Evolutionary conservation across 1,284 basidiomycete genomes (phyloP).

Genomic region (Sanghuangporus baumii): DNA sequence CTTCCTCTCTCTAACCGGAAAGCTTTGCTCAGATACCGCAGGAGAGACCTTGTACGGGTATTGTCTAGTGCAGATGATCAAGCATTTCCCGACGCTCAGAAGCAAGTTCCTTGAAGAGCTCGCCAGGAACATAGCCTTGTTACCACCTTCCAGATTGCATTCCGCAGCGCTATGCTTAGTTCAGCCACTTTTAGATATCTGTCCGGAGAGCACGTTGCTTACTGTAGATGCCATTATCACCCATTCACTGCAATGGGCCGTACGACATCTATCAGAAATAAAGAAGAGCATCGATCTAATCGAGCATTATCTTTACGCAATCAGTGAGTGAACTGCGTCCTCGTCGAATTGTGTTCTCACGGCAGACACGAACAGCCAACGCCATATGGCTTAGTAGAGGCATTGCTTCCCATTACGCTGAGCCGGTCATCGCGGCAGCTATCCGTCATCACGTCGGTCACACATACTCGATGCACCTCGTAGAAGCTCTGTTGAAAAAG

Average conservation of each 20-base stretch:
- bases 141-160: neutral
- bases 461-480: slow-evolving; percentile 41
- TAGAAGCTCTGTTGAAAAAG: slow-evolving; percentile 36
- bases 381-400: slow-evolving; percentile 6
- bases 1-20: neutral
- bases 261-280: slow-evolving; percentile 34
- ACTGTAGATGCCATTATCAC: slow-evolving; percentile 35
- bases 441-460: slow-evolving; percentile 56
- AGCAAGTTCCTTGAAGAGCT: neutral
- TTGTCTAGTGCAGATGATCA: neutral
- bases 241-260: slow-evolving; percentile 44
- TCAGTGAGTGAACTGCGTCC: slow-evolving; percentile 2
- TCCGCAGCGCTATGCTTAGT: neutral
- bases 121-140: neutral
- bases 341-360: slow-evolving; percentile 9
- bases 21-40: neutral
- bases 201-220: slow-evolving; percentile 22
- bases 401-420: slow-evolving; percentile 59
- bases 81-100: neutral
- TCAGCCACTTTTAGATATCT: neutral
- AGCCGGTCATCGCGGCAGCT: slow-evolving; percentile 66
- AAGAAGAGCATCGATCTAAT: slow-evolving; percentile 17
- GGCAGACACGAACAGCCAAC: slow-evolving; percentile 1
- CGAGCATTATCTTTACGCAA: neutral
- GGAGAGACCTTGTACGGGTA: neutral